Conservation (phyloP, 345 rosid genomes). For the Psidium guajava region DNA sequence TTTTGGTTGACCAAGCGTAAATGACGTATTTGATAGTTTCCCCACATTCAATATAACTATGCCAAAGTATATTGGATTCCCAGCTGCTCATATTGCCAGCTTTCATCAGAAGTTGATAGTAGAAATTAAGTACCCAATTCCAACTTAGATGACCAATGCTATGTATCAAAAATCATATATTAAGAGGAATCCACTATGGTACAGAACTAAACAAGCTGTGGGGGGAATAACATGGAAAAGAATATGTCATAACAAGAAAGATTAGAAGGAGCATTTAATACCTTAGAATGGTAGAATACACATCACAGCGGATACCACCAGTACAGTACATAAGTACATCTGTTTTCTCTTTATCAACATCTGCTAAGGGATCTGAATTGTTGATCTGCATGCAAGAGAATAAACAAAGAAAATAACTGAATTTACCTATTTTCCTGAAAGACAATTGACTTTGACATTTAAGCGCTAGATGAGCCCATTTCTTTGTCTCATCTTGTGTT, state of each 20-base stretch:
- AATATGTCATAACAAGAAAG: neutral
- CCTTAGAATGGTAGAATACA: slow-evolving; percentile 86
- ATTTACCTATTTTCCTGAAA: neutral
- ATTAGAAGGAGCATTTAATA: slow-evolving; percentile 1
- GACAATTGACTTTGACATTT: neutral
- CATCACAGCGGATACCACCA: slow-evolving; percentile 95
- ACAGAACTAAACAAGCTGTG: neutral
- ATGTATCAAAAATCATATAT: neutral
- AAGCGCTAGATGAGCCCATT: neutral
- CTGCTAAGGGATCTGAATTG: slow-evolving; percentile 59
- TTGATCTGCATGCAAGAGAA: slow-evolving; percentile 24
- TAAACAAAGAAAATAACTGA: neutral
- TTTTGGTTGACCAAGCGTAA: neutral
- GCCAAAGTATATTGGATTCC: neutral
- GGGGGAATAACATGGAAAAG: neutral
- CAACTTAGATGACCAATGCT: neutral
- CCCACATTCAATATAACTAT: neutral
- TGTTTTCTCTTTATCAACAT: slow-evolving; percentile 59
- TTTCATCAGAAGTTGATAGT: neutral
- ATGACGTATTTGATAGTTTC: neutral
- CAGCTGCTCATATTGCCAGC: neutral
- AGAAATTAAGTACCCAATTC: neutral
- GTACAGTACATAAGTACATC: slow-evolving; percentile 88
- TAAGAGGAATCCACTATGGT: neutral
- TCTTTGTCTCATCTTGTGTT: no score